Evolutionary conservation across 148 eudicot species (phyloP), one percentile per base, ranked within the genome.

Genomic region (Persicaria maculosa): DNA sequence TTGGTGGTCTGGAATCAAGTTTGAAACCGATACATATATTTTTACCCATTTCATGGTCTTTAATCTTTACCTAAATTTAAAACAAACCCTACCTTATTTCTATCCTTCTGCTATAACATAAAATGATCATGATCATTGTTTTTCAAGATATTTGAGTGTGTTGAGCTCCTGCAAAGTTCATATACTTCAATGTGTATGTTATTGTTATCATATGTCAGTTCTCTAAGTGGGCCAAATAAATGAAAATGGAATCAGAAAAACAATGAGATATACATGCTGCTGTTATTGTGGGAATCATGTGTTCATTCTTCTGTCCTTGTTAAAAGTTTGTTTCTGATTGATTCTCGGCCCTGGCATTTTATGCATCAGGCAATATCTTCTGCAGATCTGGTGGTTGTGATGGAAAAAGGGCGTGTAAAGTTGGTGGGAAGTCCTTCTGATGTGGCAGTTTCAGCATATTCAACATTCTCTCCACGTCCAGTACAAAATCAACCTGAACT

Each of bases 401-500:
- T 94, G 89, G 92, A 85, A 75, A 91, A 87, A 81, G 98, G 98
- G 50, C 81, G 72, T 70, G 84, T 89, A 48, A 86, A 84, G 79
- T 85, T 91, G 87, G 82, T 88, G 44, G 98, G 98, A 75, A 82
- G 84, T 76, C 92, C 97, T 68, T 44, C 85, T 44, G 87, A 88
- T 61, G 80, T 88, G 48, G 74, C 88, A 55, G 22, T 77, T 65
- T 75, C 83, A 47, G 82, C 91, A 43, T 81, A 76, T 72, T 52
- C 82, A 45, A 80, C 84, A 72, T 82, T 84, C 75, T 77, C 87
- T 47, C 72, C 79, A 45, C 74, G 69, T 47, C 75, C 84, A 74
- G 78, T 82, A 64, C 53, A 55, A 62, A 79, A 82, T 58, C 79
- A 80, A 45, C 75, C 80, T 44, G 76, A 86, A 71, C 76, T 77